These are phyloP conservation scores for Stropharia rugosoannulata DNA, from an alignment of 768 basidiomycete genomes.

Conservation along the genomic window DNA sequence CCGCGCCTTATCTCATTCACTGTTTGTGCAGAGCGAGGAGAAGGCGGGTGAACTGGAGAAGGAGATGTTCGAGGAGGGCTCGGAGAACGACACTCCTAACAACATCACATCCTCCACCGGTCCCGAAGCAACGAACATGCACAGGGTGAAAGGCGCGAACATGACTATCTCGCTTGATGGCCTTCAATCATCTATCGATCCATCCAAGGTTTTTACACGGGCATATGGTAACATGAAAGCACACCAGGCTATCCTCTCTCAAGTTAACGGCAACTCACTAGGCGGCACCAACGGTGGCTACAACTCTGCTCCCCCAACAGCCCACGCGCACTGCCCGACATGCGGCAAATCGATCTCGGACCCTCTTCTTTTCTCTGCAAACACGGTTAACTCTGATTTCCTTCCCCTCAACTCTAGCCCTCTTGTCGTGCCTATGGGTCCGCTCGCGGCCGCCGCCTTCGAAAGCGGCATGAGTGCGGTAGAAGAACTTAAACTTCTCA, in stretches of 20 bases:
- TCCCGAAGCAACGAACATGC: slow-evolving; percentile 1
- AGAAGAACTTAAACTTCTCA: slow-evolving; percentile 75
- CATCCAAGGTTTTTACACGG: slow-evolving; percentile 28
- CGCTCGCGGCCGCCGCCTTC: slow-evolving; percentile 59
- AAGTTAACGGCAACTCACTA: slow-evolving; percentile 11
- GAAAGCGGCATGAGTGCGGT: slow-evolving; percentile 70
- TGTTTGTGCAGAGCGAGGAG: slow-evolving; percentile 11
- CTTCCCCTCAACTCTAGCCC: slow-evolving; percentile 52
- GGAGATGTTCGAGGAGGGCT: slow-evolving; percentile 9
- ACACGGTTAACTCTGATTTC: slow-evolving; percentile 28
- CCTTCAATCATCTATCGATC: slow-evolving; percentile 38
- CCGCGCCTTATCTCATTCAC: background rate
- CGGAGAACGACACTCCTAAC: slow-evolving; percentile 8
- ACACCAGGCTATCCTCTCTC: slow-evolving; percentile 17
- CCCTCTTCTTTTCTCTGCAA: slow-evolving; percentile 30
- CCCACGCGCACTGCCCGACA: slow-evolving; percentile 49
- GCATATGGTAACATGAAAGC: slow-evolving; percentile 25
- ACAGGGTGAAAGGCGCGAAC: slow-evolving; percentile 20
- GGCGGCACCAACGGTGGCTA: slow-evolving; percentile 12
- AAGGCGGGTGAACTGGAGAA: slow-evolving; percentile 10
- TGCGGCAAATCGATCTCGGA: slow-evolving; percentile 54
- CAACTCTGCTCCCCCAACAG: slow-evolving; percentile 45
- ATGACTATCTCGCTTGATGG: slow-evolving; percentile 52
- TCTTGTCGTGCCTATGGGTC: slow-evolving; percentile 54
- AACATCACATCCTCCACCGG: slow-evolving; percentile 8